Conservation (phyloP, 768 basidiomycete species). For the Leccinum imitatum region DNA sequence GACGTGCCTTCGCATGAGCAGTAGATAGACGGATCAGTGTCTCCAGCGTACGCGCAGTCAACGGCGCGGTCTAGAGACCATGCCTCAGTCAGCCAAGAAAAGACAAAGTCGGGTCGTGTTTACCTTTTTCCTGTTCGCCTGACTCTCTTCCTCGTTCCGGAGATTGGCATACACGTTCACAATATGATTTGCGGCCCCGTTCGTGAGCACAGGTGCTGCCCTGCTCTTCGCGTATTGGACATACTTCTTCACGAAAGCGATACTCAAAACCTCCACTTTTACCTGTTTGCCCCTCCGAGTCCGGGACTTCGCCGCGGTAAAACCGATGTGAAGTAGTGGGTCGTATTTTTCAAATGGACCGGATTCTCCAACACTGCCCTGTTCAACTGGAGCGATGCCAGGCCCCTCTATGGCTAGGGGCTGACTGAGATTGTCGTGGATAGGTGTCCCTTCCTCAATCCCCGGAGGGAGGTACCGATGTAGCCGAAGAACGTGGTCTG, state of each 20-base stretch:
- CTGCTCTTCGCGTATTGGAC: conserved; percentile 96
- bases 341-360: conserved; percentile 96
- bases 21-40: conserved; percentile 97
- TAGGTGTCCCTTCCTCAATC: conserved; percentile 93
- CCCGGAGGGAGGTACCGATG: conserved; percentile 97
- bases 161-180: conserved; percentile 89
- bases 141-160: conserved; percentile 83
- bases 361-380: conserved; percentile 38
- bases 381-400: conserved; percentile 37
- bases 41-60: conserved; percentile 98
- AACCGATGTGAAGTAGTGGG: conserved; percentile 87
- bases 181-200: conserved; percentile 93
- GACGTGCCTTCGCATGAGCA: conserved; percentile 93
- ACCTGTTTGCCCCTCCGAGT: conserved; percentile 58
- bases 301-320: conserved; percentile 49
- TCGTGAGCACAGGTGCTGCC: conserved; percentile 79
- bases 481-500: conserved; percentile 96
- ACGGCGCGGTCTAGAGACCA: conserved; percentile 77
- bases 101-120: background rate
- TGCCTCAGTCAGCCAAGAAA: conserved; percentile 12
- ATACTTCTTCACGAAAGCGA: conserved; percentile 96
- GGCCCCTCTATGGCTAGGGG: conserved; percentile 87
- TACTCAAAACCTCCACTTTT: conserved; percentile 83
- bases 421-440: conserved; percentile 84
- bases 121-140: conserved; percentile 86